Evolutionary conservation across 305 asterid species (phyloP).

Genomic region (Salvia sclarea): DNA sequence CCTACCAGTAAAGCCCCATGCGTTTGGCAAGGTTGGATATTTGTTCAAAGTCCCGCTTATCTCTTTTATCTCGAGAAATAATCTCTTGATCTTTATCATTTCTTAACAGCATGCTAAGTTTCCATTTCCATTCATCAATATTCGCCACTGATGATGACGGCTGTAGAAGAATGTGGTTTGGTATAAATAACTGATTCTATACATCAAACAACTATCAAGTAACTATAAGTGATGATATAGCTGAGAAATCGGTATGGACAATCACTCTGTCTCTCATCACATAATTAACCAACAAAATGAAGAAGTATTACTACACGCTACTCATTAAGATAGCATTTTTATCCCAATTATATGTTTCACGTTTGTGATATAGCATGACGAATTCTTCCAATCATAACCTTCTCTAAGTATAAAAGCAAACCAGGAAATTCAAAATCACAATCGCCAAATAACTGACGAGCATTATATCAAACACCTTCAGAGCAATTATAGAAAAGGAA

Average conservation of each 20-base stretch:
- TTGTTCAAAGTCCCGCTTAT: conserved; percentile 90
- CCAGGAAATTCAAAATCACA: conserved; percentile 14
- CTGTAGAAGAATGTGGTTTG: conserved; percentile 42
- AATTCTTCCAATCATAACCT: neutral
- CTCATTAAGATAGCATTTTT: conserved; percentile 15
- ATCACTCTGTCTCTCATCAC: conserved; percentile 6
- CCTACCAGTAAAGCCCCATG: conserved; percentile 90
- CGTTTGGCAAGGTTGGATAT: conserved; percentile 87
- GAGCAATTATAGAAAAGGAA: conserved; percentile 12
- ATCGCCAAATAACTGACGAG: conserved; percentile 1
- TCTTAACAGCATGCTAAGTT: conserved; percentile 75
- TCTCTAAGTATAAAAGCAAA: neutral
- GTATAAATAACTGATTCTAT: conserved; percentile 6
- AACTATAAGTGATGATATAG: neutral
- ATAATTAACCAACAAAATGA: neutral
- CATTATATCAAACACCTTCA: conserved; percentile 36
- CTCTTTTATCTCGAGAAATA: conserved; percentile 89
- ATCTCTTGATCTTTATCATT: conserved; percentile 79
- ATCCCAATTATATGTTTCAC: conserved; percentile 1
- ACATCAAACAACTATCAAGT: conserved; percentile 1
- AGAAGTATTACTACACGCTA: neutral
- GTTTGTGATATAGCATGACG: neutral
- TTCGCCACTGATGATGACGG: conserved; percentile 97
- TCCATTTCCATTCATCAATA: conserved; percentile 99
- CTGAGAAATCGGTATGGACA: neutral